Base-by-base conservation (phyloP, 352 stramenopile genomes). In the Phytophthora sansomeana region DNA sequence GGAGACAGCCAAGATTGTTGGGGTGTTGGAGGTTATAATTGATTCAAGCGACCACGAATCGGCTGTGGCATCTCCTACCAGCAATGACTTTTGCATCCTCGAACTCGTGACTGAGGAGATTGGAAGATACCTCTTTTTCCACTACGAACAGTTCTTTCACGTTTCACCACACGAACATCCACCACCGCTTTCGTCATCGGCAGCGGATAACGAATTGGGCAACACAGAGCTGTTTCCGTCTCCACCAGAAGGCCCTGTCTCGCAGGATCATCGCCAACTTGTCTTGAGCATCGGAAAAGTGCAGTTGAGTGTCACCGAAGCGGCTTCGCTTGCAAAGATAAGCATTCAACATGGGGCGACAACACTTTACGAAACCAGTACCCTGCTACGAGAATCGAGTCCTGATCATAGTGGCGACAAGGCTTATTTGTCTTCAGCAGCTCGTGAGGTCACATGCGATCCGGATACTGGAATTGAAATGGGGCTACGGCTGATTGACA, bases 51-150 rank as follows among this genome's bases (percentile, higher is more conserved):
- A 62, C 35, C 28, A 72, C 1, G 59, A 63, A 49, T 43, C 29
- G 13, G 29, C 1, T 33, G 29, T 59, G 10, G 49, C 17, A 16
- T 54, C 54, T 51, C 54, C 62, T 35, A 82, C 69, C 8, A 80
- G 80, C 21, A 94, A 91, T 43, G 86, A 94, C 52, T 69, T 74
- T 44, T 85, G 71, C 19, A 94, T 94, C 28, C 59, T 94, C 1
- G 78, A 92, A 39, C 62, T 90, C 28, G 78, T 82, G 1, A 81
- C 82, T 0, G 69, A 92, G 39, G 81, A 89, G 49, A 76, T 94
- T 11, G 80, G 81, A 3, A 76, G 84, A 17, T 92, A 94, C 49
- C 58, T 94, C 28, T 88, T 80, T 41, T 94, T 91, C 49, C 82
- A 94, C 57, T 94, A 91, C 52, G 71, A 83, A 10, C 69, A 73